These are phyloP conservation scores for Plantago major DNA, from an alignment of 257 asterid species.

Conservation along the genomic window DNA sequence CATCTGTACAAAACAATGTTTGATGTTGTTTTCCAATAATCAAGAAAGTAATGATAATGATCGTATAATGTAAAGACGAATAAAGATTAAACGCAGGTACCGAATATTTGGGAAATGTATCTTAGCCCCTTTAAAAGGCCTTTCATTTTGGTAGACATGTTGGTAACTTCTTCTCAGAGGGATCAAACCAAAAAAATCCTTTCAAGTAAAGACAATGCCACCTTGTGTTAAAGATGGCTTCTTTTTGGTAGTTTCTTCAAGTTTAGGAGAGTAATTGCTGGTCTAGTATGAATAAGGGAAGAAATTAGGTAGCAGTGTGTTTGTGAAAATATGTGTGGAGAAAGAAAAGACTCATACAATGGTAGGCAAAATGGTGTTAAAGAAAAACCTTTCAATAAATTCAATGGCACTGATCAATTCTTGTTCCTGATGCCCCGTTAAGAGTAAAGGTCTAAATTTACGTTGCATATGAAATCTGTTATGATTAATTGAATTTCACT, in stretches of 20 bases:
- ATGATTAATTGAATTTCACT: too few species aligned
- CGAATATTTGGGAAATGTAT: constrained; percentile 80
- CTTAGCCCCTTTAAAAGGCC: constrained; percentile 81
- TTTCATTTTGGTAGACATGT: constrained; percentile 64
- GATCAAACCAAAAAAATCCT: constrained; percentile 1
- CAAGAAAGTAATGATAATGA: background rate
- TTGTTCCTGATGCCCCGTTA: constrained; percentile 18
- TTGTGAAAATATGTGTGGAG: background rate
- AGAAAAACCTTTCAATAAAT: constrained; percentile 33
- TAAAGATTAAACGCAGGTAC: constrained; percentile 40
- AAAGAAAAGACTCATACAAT: constrained; percentile 13
- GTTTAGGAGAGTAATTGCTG: too few species aligned
- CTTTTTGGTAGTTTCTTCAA: too few species aligned
- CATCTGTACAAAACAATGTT: constrained; percentile 37
- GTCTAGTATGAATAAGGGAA: constrained; percentile 3
- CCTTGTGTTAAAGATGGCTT: too few species aligned
- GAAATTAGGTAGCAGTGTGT: constrained; percentile 17
- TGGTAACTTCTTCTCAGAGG: constrained; percentile 12
- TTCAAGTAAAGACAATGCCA: too few species aligned
- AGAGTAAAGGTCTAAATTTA: constrained; percentile 8
- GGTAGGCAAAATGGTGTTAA: constrained; percentile 29
- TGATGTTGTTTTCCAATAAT: background rate
- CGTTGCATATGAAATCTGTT: too few species aligned
- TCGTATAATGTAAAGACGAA: background rate
- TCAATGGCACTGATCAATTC: constrained; percentile 39